Conservation (phyloP, 768 basidiomycete species). For the Kwoniella shandongensis region DNA sequence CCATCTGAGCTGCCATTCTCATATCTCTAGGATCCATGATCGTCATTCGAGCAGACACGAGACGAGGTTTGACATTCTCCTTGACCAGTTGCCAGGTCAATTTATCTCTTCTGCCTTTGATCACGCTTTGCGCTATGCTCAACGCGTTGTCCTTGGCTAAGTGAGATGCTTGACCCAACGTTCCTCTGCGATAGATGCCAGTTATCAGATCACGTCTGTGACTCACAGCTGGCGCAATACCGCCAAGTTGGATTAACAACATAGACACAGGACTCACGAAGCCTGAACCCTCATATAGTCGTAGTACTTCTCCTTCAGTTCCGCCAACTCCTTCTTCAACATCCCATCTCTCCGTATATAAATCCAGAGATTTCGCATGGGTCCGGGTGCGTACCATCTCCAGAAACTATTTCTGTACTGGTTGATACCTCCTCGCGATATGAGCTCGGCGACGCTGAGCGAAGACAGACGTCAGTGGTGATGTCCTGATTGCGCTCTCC, state of each 20-base stretch:
- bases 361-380: conserved; percentile 12
- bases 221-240: no score
- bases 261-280: conserved; percentile 21
- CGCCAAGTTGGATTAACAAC: no score
- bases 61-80: conserved; percentile 8
- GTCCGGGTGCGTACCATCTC: conserved; percentile 1
- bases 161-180: conserved; percentile 12
- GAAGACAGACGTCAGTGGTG: no score
- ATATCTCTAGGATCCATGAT: conserved; percentile 13
- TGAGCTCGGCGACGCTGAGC: conserved; percentile 9
- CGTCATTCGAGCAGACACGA: conserved; percentile 16
- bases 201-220: no score
- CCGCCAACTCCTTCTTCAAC: conserved; percentile 5
- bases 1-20: conserved; percentile 22
- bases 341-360: background rate
- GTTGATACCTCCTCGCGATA: conserved; percentile 9
- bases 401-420: conserved; percentile 6
- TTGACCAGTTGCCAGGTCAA: conserved; percentile 18
- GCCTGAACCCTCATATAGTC: conserved; percentile 19
- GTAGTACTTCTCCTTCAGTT: conserved; percentile 6
- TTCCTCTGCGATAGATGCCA: conserved; percentile 3
- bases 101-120: conserved; percentile 13
- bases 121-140: conserved; percentile 5
- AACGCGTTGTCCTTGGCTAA: conserved; percentile 19
- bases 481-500: no score